Base-by-base conservation (phyloP, 1,284 basidiomycete species). In the Pulveroboletus sp. region DNA sequence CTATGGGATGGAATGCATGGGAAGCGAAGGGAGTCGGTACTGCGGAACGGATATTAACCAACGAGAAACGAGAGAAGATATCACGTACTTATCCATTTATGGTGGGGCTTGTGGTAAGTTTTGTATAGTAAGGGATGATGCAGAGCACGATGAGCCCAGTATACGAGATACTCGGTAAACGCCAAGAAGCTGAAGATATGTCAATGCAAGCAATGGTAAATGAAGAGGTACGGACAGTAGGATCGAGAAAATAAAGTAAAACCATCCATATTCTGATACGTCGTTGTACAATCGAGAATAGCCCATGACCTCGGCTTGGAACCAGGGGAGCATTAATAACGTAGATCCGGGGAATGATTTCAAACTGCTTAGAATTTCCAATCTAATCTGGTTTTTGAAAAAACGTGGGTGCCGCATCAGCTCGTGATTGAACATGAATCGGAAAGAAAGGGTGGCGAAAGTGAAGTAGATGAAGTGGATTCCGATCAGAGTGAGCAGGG, bases 11-110 rank as follows among this genome's bases (percentile, higher is more conserved):
- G 87, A 99, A 99, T 0, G 96, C 96, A 71, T 98, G 91, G 35
- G 95, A 96, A 24, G 97, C 93, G 68, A 92, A 99, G 0, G 96
- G 96, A 1, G 96, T 98, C 8, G 96, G 96, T 56, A 99, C 94
- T 95, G 53, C 4, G 7, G 3, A 22, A 59, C 17, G 14, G 5
- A 17, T 49, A 62, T 56, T 47, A 57, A 31, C 29, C 26, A 35
- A 39, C 22, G 29, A 36, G 31, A 48, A 45, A 18, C 22, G 42
- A 33, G 52, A 44, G 22, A 38, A 24, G 24, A 24, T 1, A 20
- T 2, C 9, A 83, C 91, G 62, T 72, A 94, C 93, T 86, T 65
- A 98, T 81, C 97, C 97, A 99, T 76, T 94, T 97, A 82, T 99
- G 96, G 75, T 99, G 96, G 1, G 96, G 94, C 75, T 97, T 98